These are phyloP conservation scores for Ambrosiella cleistominuta DNA, from an alignment of 2,329 filamentous ascomycete genomes.

Conservation along the genomic window DNA sequence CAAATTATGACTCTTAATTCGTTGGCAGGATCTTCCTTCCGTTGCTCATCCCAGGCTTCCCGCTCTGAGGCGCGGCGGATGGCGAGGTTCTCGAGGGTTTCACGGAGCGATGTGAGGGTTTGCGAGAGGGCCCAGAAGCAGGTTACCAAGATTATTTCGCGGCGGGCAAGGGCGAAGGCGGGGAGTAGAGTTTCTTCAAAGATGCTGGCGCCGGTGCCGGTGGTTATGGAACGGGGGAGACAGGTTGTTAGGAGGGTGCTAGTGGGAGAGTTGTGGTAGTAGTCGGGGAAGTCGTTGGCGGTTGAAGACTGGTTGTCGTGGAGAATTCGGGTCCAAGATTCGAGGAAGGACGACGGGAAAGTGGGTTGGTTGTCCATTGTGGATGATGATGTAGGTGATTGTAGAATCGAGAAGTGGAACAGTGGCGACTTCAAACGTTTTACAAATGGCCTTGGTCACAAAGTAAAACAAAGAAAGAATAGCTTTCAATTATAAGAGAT, in stretches of 20 bases:
- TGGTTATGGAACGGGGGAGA: conserved; percentile 28
- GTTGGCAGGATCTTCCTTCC: conserved; percentile 4
- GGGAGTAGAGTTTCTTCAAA: conserved; percentile 39
- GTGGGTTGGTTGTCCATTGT: background rate
- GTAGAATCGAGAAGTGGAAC: background rate
- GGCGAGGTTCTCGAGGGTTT: conserved; percentile 43
- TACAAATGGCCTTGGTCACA: no score
- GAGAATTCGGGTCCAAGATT: conserved; percentile 6
- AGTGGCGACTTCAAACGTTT: no score
- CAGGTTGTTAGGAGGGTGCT: conserved; percentile 30
- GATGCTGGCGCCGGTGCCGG: conserved; percentile 41
- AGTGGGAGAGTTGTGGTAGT: conserved; percentile 26
- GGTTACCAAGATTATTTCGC: conserved; percentile 58
- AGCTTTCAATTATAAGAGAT: no score
- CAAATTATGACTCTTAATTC: conserved; percentile 49
- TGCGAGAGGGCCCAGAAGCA: conserved; percentile 64
- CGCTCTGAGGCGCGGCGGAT: conserved; percentile 21
- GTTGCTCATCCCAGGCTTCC: conserved; percentile 13
- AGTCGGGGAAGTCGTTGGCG: conserved; percentile 29
- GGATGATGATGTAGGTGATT: background rate
- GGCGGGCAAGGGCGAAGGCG: conserved; percentile 39
- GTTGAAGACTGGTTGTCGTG: conserved; percentile 19
- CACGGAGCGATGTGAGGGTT: conserved; percentile 38
- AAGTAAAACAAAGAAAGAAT: no score
- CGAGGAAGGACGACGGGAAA: conserved; percentile 5